Conservation (phyloP, 1,284 basidiomycete genomes). For the Chiua sp. region DNA sequence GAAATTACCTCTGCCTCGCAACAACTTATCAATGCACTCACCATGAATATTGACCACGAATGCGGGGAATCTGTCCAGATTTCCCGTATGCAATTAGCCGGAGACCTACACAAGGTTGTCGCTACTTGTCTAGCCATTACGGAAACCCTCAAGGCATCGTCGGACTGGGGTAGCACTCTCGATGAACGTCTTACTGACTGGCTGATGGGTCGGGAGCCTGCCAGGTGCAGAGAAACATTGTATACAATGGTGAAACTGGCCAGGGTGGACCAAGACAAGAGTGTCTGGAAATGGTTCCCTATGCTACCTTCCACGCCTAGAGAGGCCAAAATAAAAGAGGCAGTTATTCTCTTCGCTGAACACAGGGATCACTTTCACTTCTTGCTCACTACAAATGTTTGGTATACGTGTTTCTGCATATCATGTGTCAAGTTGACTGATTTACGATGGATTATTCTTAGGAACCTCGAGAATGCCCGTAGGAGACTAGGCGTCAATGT, state of each 20-base stretch:
- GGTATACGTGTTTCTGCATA: background rate
- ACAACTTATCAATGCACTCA: background rate
- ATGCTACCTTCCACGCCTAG: background rate
- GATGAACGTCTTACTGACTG: background rate
- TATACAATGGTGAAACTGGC: background rate
- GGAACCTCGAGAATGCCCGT: background rate
- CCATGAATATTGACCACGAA: background rate
- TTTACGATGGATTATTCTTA: background rate
- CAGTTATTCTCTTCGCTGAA: background rate
- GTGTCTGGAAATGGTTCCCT: background rate
- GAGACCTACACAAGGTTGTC: background rate
- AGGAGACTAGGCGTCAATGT: background rate
- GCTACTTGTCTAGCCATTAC: background rate
- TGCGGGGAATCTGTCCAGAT: background rate
- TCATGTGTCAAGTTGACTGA: background rate
- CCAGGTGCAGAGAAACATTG: background rate
- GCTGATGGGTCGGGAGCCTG: background rate
- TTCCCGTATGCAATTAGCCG: background rate
- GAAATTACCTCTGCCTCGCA: background rate
- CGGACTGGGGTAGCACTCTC: background rate
- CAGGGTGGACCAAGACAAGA: background rate
- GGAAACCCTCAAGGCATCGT: background rate
- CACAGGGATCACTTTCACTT: conserved; percentile 1
- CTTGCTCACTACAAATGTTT: background rate
- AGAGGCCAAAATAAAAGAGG: background rate